A percentile compares a stretch with the other conserved stretches of the same genome.
phyloP scores from a whole-genome alignment of 2,329 filamentous ascomycete genomes.

The Phialocephala sp. region DNA sequence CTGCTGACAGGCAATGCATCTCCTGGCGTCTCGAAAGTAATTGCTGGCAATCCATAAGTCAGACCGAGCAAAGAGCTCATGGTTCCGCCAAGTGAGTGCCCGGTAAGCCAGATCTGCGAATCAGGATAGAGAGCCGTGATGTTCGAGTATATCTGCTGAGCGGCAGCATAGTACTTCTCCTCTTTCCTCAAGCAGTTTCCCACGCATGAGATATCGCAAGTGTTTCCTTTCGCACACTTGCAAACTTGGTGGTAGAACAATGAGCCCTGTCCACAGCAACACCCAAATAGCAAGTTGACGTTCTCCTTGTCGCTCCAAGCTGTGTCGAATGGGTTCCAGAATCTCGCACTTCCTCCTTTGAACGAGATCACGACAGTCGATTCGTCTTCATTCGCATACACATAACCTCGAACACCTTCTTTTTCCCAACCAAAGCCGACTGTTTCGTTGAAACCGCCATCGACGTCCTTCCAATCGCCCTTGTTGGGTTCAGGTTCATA shows the following conservation, averaged over 20 bases:
- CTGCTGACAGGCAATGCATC: conserved; percentile 84
- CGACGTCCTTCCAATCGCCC: conserved; percentile 81
- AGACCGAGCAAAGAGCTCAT: conserved; percentile 83
- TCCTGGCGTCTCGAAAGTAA: conserved; percentile 90
- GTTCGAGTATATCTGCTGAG: conserved; percentile 87
- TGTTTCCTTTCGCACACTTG: conserved; percentile 83
- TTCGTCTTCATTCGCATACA: conserved; percentile 86
- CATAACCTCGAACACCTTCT: conserved; percentile 87
- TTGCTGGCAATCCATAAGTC: conserved; percentile 83
- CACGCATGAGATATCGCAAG: conserved; percentile 90
- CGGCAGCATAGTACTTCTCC: conserved; percentile 87
- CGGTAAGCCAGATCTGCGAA: conserved; percentile 83
- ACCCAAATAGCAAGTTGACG: conserved; percentile 95
- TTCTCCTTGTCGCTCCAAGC: conserved; percentile 96
- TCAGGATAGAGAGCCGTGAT: conserved; percentile 85
- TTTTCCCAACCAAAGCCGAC: conserved; percentile 88
- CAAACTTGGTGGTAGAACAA: conserved; percentile 90
- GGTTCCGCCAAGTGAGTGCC: conserved; percentile 91
- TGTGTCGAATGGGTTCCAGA: conserved; percentile 94
- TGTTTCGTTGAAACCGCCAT: conserved; percentile 69
- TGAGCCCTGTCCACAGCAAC: conserved; percentile 90
- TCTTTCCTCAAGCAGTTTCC: conserved; percentile 74
- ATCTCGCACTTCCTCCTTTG: conserved; percentile 85
- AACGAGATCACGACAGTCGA: conserved; percentile 86
- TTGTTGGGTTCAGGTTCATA: conserved; percentile 75